Evolutionary conservation across 2,329 filamentous ascomycete species (phyloP).

Genomic region (Macrophomina tecta): DNA sequence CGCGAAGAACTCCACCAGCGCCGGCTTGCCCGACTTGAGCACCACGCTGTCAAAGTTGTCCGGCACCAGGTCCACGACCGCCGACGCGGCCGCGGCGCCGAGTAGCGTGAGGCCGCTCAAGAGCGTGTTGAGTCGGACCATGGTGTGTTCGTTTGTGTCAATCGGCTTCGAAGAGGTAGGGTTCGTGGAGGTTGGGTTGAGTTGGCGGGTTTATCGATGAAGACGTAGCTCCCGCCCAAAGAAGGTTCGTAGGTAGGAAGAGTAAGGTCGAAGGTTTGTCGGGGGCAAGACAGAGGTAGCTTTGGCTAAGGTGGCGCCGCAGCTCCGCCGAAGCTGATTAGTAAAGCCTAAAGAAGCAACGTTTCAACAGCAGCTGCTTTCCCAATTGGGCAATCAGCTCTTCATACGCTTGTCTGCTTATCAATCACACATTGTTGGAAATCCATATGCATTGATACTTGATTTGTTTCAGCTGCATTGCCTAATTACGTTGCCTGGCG

Average conservation of each 20-base stretch:
- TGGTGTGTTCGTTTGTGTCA: background rate
- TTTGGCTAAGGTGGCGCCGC: constrained; percentile 8
- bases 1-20: constrained; percentile 96
- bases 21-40: constrained; percentile 89
- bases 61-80: constrained; percentile 87
- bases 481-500: too few relatives aligned
- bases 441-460: background rate
- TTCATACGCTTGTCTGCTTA: background rate
- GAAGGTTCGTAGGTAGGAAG: background rate
- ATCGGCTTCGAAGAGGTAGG: background rate
- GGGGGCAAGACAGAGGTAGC: constrained; percentile 10
- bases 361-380: constrained; percentile 15
- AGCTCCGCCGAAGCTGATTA: constrained; percentile 16
- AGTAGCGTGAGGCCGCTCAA: constrained; percentile 41
- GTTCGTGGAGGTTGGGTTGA: background rate
- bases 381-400: constrained; percentile 11
- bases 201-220: background rate
- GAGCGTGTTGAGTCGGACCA: constrained; percentile 35
- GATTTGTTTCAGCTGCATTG: background rate
- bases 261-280: background rate
- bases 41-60: constrained; percentile 91
- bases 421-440: background rate
- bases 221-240: too few relatives aligned
- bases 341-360: constrained; percentile 13
- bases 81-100: constrained; percentile 60